phyloP scores from a whole-genome alignment of 2,329 filamentous ascomycete genomes.

The Aspergillus sp. region DNA sequence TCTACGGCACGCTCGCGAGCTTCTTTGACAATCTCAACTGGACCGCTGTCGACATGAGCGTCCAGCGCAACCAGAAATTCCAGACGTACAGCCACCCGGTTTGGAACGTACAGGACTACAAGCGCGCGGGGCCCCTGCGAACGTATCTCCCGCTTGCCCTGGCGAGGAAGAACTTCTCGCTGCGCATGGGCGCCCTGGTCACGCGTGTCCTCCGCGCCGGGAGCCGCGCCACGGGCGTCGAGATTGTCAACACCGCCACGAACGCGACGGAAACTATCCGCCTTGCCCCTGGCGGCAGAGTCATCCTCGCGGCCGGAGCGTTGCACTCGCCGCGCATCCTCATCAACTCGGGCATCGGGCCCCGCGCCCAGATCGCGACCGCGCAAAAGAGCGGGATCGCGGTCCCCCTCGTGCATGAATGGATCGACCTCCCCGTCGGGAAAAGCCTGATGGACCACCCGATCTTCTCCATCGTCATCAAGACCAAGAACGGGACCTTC shows the following conservation, averaged over 20 bases:
- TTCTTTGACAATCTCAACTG: slow-evolving; percentile 66
- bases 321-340: slow-evolving; percentile 72
- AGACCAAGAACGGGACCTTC: slow-evolving; percentile 24
- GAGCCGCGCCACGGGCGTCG: slow-evolving; percentile 61
- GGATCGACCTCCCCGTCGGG: slow-evolving; percentile 57
- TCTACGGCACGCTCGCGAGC: slow-evolving; percentile 64
- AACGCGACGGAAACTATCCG: slow-evolving; percentile 63
- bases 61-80: slow-evolving; percentile 65
- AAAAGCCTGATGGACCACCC: slow-evolving; percentile 51
- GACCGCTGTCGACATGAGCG: slow-evolving; percentile 64
- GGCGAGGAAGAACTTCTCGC: slow-evolving; percentile 65
- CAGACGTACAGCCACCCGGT: slow-evolving; percentile 65
- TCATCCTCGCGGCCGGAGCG: slow-evolving; percentile 69
- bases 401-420: slow-evolving; percentile 44
- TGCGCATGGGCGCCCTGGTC: slow-evolving; percentile 70
- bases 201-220: slow-evolving; percentile 65
- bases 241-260: slow-evolving; percentile 19
- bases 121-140: slow-evolving; percentile 69
- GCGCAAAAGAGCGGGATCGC: slow-evolving; percentile 47
- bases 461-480: slow-evolving; percentile 25
- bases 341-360: slow-evolving; percentile 70
- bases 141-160: slow-evolving; percentile 69
- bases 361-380: slow-evolving; percentile 50
- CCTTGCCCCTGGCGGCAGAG: slow-evolving; percentile 65
- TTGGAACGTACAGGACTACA: slow-evolving; percentile 68